phyloP scores from a whole-genome alignment of 1,284 basidiomycete species.

The Wolfiporia cocos region DNA sequence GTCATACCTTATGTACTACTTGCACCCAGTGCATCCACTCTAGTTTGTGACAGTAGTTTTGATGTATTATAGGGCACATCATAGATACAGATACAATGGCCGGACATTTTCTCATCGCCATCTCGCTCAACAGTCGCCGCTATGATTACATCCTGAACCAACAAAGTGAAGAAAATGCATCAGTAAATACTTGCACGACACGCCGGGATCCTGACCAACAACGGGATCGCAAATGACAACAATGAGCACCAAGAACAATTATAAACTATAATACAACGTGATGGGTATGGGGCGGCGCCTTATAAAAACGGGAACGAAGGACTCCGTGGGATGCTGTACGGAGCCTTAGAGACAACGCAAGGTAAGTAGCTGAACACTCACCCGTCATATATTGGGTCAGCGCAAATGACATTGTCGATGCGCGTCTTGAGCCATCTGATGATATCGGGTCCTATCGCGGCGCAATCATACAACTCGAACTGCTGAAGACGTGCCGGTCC shows the following conservation, averaged over 20 bases:
- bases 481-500: constrained; percentile 41
- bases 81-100: not conserved
- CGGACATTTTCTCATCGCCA: not conserved
- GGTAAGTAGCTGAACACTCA: too few relatives aligned
- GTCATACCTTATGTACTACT: constrained; percentile 3
- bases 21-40: not conserved
- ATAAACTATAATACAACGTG: too few relatives aligned
- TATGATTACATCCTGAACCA: too few relatives aligned
- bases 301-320: not conserved
- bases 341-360: too few relatives aligned
- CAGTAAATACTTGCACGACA: too few relatives aligned
- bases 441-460: constrained; percentile 56
- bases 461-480: constrained; percentile 60
- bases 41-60: not conserved
- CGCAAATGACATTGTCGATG: constrained; percentile 52
- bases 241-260: too few relatives aligned
- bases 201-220: too few relatives aligned
- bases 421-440: constrained; percentile 54
- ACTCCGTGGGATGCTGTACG: not conserved
- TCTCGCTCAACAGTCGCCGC: too few relatives aligned
- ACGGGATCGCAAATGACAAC: not conserved
- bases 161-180: too few relatives aligned
- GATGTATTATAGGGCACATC: constrained; percentile 3
- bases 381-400: constrained; percentile 40
- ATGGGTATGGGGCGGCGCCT: not conserved